Percentiles rank a stretch among this genome's conserved stretches.
Evolutionary conservation across 225 moss, liverwort and hornwort genomes (phyloP).

Genomic region (Lunularia cruciata): DNA sequence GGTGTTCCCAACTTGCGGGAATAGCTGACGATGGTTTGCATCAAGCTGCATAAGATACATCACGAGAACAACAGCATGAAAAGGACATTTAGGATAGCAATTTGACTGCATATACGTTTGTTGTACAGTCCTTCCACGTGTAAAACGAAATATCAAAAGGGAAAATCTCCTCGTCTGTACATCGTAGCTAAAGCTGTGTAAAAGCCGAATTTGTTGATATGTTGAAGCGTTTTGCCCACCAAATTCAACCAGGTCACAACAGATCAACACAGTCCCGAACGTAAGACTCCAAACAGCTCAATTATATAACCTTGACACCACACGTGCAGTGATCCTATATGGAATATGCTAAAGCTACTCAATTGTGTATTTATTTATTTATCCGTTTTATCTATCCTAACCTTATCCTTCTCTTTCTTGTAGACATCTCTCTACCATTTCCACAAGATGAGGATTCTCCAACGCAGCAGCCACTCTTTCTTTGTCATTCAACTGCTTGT

Average conservation of each 20-base stretch:
- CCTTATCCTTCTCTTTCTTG: conserved; percentile 24
- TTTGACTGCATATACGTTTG: no score
- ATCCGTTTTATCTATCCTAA: not conserved
- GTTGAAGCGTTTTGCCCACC: no score
- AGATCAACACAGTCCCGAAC: no score
- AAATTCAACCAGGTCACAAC: no score
- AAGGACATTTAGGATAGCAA: no score
- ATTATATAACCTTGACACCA: not conserved
- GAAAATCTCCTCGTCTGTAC: no score
- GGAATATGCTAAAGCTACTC: not conserved
- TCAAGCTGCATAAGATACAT: not conserved
- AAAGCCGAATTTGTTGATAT: no score
- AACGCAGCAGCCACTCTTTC: conserved; percentile 97
- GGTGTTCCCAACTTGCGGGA: no score
- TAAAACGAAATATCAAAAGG: no score
- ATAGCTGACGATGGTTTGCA: no score
- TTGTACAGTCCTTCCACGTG: no score
- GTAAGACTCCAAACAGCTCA: not conserved
- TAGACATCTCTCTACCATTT: conserved; percentile 91
- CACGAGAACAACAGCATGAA: not conserved
- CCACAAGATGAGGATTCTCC: conserved; percentile 81
- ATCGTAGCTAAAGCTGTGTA: no score
- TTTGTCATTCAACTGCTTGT: conserved; percentile 97
- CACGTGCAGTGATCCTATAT: conserved; percentile 2
- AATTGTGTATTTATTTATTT: not conserved